These are phyloP conservation scores for Phaseolus lunatus DNA, from an alignment of 306 rosid genomes.

Conservation along the genomic window DNA sequence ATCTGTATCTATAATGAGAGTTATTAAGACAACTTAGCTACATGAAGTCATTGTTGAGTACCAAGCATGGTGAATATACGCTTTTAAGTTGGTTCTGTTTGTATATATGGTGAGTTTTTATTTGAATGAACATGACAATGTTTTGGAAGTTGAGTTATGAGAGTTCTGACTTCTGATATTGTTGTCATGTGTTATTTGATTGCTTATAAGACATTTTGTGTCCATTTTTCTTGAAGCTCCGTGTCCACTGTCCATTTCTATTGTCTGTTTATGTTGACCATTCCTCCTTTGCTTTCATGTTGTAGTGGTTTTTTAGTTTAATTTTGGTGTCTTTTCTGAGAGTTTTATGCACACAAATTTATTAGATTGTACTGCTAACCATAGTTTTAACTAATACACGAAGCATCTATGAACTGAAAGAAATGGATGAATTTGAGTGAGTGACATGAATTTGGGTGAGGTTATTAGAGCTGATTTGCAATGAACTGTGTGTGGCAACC, in stretches of 20 bases:
- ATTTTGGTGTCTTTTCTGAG: neutral
- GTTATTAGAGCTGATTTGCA: too few relatives aligned
- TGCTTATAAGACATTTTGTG: neutral
- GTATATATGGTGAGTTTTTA: neutral
- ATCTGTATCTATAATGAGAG: neutral
- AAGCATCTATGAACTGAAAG: too few relatives aligned
- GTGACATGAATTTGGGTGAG: too few relatives aligned
- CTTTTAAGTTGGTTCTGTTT: neutral
- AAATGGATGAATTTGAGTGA: too few relatives aligned
- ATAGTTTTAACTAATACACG: too few relatives aligned
- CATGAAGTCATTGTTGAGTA: neutral
- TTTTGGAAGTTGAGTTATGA: conserved; percentile 2
- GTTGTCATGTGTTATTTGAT: neutral
- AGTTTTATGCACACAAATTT: neutral
- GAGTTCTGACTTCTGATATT: neutral
- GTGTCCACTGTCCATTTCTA: neutral
- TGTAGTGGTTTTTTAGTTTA: neutral
- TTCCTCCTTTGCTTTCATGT: neutral
- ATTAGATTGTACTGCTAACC: too few relatives aligned
- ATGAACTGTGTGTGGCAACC: too few relatives aligned
- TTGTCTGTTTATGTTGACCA: neutral
- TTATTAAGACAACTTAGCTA: neutral
- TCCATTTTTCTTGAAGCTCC: neutral
- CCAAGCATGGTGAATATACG: neutral
- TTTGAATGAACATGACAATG: neutral